These are phyloP conservation scores for Arthrobotrys conoides DNA, from an alignment of 2,329 filamentous ascomycete species.

Conservation along the genomic window DNA sequence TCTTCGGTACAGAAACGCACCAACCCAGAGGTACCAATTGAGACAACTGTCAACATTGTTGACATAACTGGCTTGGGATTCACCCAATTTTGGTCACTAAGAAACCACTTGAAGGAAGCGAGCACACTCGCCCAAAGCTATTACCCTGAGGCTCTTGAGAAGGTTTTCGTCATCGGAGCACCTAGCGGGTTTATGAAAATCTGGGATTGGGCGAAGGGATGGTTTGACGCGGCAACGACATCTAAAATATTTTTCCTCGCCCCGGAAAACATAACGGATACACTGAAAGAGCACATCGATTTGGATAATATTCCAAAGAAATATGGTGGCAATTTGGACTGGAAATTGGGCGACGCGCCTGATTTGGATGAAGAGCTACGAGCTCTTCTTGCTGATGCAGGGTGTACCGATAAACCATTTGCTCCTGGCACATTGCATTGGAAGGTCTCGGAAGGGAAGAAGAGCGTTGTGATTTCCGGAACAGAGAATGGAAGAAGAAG, in stretches of 20 bases:
- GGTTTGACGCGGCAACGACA: constrained; percentile 93
- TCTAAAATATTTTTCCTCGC: constrained; percentile 95
- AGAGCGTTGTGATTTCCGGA: constrained; percentile 19
- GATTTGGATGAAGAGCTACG: constrained; percentile 76
- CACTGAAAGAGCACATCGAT: constrained; percentile 85
- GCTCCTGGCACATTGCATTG: constrained; percentile 32
- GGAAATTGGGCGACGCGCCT: constrained; percentile 81
- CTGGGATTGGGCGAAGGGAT: constrained; percentile 94
- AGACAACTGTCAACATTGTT: constrained; percentile 93
- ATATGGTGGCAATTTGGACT: constrained; percentile 90
- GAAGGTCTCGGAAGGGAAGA: constrained; percentile 16
- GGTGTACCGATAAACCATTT: constrained; percentile 37
- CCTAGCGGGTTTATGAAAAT: constrained; percentile 68
- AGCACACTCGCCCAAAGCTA: constrained; percentile 52
- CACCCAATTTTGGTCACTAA: constrained; percentile 79
- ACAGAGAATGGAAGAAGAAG: constrained; percentile 34
- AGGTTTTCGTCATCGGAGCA: constrained; percentile 57
- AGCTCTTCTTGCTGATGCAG: constrained; percentile 63
- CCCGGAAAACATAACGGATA: constrained; percentile 79
- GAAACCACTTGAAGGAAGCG: constrained; percentile 52
- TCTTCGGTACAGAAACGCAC: constrained; percentile 74
- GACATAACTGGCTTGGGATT: constrained; percentile 91
- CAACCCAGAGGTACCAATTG: constrained; percentile 80
- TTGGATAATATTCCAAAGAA: constrained; percentile 86
- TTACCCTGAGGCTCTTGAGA: constrained; percentile 54